Conservation (phyloP, 2,329 filamentous ascomycete species). For the Coniochaeta sp. region DNA sequence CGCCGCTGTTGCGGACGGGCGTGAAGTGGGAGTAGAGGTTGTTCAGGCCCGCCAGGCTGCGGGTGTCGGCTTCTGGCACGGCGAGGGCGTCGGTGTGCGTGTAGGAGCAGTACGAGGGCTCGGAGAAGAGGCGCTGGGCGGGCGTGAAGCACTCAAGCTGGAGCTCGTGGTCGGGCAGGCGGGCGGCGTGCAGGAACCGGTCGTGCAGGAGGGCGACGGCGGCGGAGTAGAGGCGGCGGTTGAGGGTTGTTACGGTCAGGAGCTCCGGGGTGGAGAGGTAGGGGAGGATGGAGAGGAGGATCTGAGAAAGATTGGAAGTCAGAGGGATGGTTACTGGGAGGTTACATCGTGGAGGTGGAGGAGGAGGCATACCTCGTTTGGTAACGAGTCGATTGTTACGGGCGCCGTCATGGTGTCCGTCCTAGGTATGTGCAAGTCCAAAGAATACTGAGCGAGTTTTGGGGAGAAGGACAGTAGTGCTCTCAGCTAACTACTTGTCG, state of each 20-base stretch:
- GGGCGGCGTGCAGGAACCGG: slow-evolving; percentile 37
- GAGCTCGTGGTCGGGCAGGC: slow-evolving; percentile 55
- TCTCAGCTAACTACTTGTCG: slow-evolving; percentile 1
- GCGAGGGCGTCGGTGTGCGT: slow-evolving; percentile 56
- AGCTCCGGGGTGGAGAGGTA: slow-evolving; percentile 19
- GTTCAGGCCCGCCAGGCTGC: slow-evolving; percentile 31
- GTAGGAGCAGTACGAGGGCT: slow-evolving; percentile 60
- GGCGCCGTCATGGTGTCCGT: slow-evolving; percentile 7
- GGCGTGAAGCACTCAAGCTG: slow-evolving; percentile 77
- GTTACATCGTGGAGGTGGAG: background rate
- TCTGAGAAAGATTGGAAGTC: slow-evolving; percentile 14
- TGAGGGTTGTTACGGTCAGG: slow-evolving; percentile 18
- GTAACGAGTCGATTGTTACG: slow-evolving; percentile 10
- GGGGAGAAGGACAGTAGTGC: background rate
- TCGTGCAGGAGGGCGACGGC: slow-evolving; percentile 20
- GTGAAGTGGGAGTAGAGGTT: slow-evolving; percentile 64
- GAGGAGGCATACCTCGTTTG: slow-evolving; percentile 5
- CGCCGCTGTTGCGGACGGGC: slow-evolving; percentile 35
- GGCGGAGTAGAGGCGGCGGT: slow-evolving; percentile 21
- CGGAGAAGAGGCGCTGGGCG: slow-evolving; percentile 58
- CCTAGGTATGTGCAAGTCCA: background rate
- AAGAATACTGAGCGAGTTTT: background rate
- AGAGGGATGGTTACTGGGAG: too few species aligned
- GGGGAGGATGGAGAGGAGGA: slow-evolving; percentile 23
- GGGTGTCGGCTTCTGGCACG: slow-evolving; percentile 12